A percentile compares a stretch with the other conserved stretches of the same genome.
Conservation (phyloP, 352 stramenopile species). For the Globisporangium cystogenes region DNA sequence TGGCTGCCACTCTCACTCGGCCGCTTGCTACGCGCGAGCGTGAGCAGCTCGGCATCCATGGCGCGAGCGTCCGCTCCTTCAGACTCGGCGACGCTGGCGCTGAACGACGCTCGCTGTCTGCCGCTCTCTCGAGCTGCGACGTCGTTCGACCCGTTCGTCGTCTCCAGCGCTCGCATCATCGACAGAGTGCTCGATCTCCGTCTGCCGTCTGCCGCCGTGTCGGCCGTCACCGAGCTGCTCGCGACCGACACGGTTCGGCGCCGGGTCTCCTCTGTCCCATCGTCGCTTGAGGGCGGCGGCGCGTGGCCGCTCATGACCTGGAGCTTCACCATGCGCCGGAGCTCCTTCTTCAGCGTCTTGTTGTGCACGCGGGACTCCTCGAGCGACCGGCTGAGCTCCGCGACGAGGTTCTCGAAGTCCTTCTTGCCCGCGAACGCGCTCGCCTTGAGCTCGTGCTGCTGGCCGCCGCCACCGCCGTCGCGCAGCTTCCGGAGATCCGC, state of each 20-base stretch:
- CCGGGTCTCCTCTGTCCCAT: neutral
- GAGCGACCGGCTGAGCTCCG: conserved; percentile 60
- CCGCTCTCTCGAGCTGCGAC: neutral
- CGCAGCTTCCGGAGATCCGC: conserved; percentile 47
- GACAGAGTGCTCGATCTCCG: conserved; percentile 46
- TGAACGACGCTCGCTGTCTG: neutral
- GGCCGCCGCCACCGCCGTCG: conserved; percentile 3
- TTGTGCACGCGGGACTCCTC: conserved; percentile 67
- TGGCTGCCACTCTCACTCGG: conserved; percentile 3
- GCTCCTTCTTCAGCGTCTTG: conserved; percentile 80
- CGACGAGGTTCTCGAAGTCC: conserved; percentile 66
- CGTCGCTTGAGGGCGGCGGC: neutral
- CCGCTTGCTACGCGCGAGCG: conserved; percentile 35
- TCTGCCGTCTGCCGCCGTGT: conserved; percentile 6
- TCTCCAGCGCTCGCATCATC: conserved; percentile 53
- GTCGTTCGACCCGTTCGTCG: neutral
- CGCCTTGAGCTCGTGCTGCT: neutral
- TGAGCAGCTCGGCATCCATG: conserved; percentile 51
- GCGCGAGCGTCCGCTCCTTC: conserved; percentile 7
- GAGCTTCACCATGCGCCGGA: conserved; percentile 65
- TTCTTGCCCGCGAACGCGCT: conserved; percentile 58
- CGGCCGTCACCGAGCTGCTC: conserved; percentile 11
- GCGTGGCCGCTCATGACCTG: conserved; percentile 21
- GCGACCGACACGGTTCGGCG: conserved; percentile 11
- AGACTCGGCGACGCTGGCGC: neutral